Percentiles rank a stretch among this genome's conserved stretches.
These are phyloP conservation scores for Globisporangium uncinulatum DNA, from an alignment of 352 stramenopile species.

Conservation along the genomic window DNA sequence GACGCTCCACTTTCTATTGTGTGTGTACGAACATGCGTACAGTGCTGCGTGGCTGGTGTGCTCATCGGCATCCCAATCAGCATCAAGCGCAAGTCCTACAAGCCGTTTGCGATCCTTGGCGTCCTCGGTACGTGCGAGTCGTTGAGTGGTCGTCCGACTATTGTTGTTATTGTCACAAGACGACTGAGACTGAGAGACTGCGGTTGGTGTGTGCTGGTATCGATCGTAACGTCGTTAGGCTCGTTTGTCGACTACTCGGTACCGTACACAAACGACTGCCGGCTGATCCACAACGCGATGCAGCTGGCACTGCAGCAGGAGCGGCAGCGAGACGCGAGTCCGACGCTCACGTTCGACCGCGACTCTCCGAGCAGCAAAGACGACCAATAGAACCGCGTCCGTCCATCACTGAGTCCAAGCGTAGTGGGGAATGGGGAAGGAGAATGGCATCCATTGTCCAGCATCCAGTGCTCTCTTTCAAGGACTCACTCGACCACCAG, in stretches of 20 bases:
- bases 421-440: no score
- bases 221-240: conserved; percentile 22
- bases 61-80: conserved; percentile 80
- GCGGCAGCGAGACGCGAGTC: conserved; percentile 26
- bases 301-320: conserved; percentile 66
- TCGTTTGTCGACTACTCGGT: conserved; percentile 85
- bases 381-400: not conserved
- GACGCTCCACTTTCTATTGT: no score
- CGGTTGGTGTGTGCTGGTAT: not conserved
- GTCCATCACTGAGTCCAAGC: no score
- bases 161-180: no score
- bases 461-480: not conserved
- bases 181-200: not conserved
- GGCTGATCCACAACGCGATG: conserved; percentile 74
- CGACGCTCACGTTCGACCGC: conserved; percentile 9
- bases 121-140: conserved; percentile 45
- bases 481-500: not conserved
- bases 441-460: not conserved
- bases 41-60: conserved; percentile 78
- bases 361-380: conserved; percentile 1
- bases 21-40: not conserved
- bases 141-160: not conserved
- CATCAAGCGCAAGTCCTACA: conserved; percentile 77
- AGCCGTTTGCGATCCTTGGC: conserved; percentile 66
- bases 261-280: conserved; percentile 76